Base-by-base conservation (phyloP, 2,329 filamentous ascomycete genomes). In the Colletotrichum simmondsii region DNA sequence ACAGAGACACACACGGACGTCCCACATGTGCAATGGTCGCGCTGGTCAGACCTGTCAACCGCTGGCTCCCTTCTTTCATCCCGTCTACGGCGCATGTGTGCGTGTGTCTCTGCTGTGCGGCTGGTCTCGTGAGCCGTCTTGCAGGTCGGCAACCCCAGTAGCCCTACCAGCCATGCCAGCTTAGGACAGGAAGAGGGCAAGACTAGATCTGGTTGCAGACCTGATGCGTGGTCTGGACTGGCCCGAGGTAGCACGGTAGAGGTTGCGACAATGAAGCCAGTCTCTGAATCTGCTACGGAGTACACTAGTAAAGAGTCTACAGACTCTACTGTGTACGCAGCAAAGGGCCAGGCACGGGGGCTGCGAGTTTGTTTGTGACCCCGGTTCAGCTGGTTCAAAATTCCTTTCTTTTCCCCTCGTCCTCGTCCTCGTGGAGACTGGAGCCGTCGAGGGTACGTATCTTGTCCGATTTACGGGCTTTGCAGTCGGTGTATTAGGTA, bases 191-290 rank as follows among this genome's bases (percentile, higher is more conserved):
- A 49, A 49, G 42, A 49, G 42, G 42, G 19, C 42, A 49, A 49
- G 49, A n/a, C 42, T 14, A n/a, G 22, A 42, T n/a, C 67, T 69
- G 67, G 32, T 65, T 59, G 52, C 67, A 58, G 60, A 14, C 60
- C 46, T 26, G 12, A 49, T 42, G 14, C 58, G 65, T 68, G 59
- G 65, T 63, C 59, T 64, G 70, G 70, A 63, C 70, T 61, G 49
- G 24, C 30, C 42, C 37, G 32, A 70, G 59, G 60, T 64, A 58
- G 61, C 67, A 19, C 28, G 60, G 7, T 3, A 42, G 24, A 42
- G 52, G n/a, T 26, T 54, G 46, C 61, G 54, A 64, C 22, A 54
- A 37, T 35, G n/a, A 52, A 62, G 26, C 19, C 59, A n/a, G 24
- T 16, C 19, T 37, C 42, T 24, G 37, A 32, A 12, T 35, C 26